Evolutionary conservation across 2,329 filamentous ascomycete species (phyloP), one percentile per base, ranked within the genome.

Genomic region (Davidsoniella virescens): DNA sequence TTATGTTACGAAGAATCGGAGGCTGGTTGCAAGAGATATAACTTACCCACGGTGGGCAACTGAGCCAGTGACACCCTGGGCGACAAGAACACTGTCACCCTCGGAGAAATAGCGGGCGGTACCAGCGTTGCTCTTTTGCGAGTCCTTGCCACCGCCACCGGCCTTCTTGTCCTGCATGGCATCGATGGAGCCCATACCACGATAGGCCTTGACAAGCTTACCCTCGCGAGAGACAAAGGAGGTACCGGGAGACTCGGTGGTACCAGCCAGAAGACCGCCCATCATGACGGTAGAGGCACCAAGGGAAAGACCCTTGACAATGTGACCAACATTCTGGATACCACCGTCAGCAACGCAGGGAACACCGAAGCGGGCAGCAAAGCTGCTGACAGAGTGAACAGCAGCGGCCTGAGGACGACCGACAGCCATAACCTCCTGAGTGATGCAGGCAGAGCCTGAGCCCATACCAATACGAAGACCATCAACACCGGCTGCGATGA

Each of bases 91-190:
- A 58, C 84, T 83, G 67, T 95, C 90, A 54, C 88, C 88, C 69
- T 98, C 92, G 41, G 88, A 95, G 71, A 98, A 98, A 73, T 98
- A 98, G 55, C 92, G 82, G 42, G 92, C 92, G 55, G 93, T 96
- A 62, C 92, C 92, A 51, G 92, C 92, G 64, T 96, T 98, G 67
- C 80, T 82, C 69, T 82, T 77, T 65, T 83, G 80, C 66, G 72
- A 78, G 63, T 87, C 78, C 65, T 79, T 84, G 60, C 71, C 70
- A 57, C 82, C 83, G 53, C 67, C 73, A 50, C 84, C 87, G 9
- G 88, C 87, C 75, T 94, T 94, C 78, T 92, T 94, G 70, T 96
- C 90, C 70, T 96, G 88, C 92, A 98, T 98, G 58, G 92, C 92
- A 61, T 95, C 92, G 63, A 98, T 98, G 67, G 82, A 88, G 58